Conservation (phyloP, 768 basidiomycete genomes). For the Kwoniella heveanensis region DNA sequence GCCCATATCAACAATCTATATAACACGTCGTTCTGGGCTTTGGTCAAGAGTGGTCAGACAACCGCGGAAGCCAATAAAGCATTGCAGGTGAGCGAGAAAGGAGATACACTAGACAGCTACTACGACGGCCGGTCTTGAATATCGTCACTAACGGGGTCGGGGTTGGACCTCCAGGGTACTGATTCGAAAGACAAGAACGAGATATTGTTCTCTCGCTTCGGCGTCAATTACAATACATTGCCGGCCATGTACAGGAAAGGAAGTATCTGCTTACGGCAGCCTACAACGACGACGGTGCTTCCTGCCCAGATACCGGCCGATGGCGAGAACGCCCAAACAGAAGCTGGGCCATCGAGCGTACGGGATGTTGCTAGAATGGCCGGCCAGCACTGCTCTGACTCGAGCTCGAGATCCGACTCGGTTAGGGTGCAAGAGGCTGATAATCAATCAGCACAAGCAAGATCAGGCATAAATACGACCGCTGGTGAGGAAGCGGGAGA, state of each 20-base stretch:
- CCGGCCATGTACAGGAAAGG: conserved; percentile 78
- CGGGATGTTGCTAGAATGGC: no score
- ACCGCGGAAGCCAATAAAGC: conserved; percentile 78
- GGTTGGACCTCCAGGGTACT: conserved; percentile 89
- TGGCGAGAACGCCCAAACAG: no score
- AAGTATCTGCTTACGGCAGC: conserved; percentile 69
- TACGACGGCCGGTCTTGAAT: background rate
- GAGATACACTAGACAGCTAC: no score
- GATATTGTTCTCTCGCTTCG: conserved; percentile 77
- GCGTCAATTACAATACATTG: conserved; percentile 82
- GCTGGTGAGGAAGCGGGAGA: no score
- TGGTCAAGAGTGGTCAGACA: conserved; percentile 78
- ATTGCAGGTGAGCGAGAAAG: conserved; percentile 68
- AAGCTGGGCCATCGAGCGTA: background rate
- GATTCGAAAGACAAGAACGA: conserved; percentile 88
- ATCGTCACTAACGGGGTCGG: background rate
- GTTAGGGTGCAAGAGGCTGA: no score
- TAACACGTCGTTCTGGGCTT: conserved; percentile 93
- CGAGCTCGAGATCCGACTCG: no score
- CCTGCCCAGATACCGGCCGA: background rate
- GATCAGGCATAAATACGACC: no score
- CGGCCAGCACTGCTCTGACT: no score
- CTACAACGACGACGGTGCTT: background rate
- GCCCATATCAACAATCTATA: conserved; percentile 98
- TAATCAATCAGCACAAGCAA: background rate